Conservation (phyloP, 768 basidiomycete species). For the Suillus subaureus region DNA sequence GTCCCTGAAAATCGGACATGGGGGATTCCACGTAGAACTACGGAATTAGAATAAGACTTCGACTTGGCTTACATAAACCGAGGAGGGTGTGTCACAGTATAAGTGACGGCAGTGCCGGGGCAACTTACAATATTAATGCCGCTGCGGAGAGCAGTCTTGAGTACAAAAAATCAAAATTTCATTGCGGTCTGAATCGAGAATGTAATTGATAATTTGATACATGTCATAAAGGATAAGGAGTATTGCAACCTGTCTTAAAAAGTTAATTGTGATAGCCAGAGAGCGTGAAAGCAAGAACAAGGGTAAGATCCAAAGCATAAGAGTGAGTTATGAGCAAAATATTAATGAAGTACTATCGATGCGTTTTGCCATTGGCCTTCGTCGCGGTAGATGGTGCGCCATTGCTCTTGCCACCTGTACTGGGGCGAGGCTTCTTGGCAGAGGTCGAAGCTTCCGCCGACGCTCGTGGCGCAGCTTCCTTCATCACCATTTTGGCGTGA, state of each 20-base stretch:
- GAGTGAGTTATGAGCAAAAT: slow-evolving; percentile 7
- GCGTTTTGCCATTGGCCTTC: slow-evolving; percentile 63
- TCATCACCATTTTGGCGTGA: slow-evolving; percentile 94
- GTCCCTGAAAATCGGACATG: too few species aligned
- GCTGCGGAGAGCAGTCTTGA: too few species aligned
- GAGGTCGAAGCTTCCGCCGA: slow-evolving; percentile 47
- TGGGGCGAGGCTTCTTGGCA: slow-evolving; percentile 62
- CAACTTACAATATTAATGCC: too few species aligned
- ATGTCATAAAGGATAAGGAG: slow-evolving; percentile 22
- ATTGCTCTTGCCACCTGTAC: slow-evolving; percentile 52
- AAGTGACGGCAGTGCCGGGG: too few species aligned
- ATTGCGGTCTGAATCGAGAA: background rate
- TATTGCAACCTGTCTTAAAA: slow-evolving; percentile 25
- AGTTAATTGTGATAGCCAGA: slow-evolving; percentile 19
- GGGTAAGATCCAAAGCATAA: slow-evolving; percentile 17
- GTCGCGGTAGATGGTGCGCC: slow-evolving; percentile 48
- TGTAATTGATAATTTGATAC: background rate
- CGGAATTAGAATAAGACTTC: too few species aligned
- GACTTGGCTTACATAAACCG: too few species aligned
- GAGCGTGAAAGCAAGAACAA: slow-evolving; percentile 20
- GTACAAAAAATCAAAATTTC: background rate
- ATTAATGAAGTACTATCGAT: slow-evolving; percentile 45
- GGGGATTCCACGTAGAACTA: too few species aligned
- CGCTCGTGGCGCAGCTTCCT: slow-evolving; percentile 67
- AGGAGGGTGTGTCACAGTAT: too few species aligned